Conservation (phyloP, 2,329 filamentous ascomycete species). For the Aspergillus ibericus region DNA sequence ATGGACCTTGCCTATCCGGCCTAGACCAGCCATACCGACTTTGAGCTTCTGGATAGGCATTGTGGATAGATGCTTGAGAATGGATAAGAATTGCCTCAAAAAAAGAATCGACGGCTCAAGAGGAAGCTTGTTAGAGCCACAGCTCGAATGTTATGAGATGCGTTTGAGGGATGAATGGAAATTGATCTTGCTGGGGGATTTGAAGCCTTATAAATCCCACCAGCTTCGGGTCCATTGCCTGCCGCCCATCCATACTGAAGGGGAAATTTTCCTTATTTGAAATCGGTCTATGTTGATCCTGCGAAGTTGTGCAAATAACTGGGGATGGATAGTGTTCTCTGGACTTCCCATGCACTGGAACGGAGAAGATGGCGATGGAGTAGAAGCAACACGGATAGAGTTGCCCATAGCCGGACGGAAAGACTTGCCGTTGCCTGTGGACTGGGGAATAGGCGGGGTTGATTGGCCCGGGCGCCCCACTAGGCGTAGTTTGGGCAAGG, state of each 20-base stretch:
- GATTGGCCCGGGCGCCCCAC: not conserved
- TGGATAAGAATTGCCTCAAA: not conserved
- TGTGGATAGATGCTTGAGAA: not conserved
- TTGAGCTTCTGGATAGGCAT: slow-evolving; percentile 38
- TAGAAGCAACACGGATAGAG: not conserved
- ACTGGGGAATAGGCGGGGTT: not conserved
- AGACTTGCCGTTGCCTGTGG: not conserved
- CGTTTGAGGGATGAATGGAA: not conserved
- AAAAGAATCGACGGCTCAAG: not conserved
- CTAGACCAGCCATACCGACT: slow-evolving; percentile 49
- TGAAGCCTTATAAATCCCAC: not conserved
- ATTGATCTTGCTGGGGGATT: not conserved
- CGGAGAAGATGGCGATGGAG: not conserved
- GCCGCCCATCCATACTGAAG: not conserved
- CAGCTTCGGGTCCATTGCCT: not conserved
- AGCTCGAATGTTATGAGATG: not conserved
- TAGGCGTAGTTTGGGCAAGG: not conserved
- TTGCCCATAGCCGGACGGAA: not conserved
- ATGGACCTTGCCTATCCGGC: slow-evolving; percentile 51
- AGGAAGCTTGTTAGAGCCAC: not conserved
- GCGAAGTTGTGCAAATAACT: not conserved
- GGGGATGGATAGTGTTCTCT: not conserved
- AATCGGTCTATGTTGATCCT: not conserved
- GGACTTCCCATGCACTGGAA: not conserved
- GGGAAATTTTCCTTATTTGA: not conserved